Conservation (phyloP, 257 asterid genomes). For the Jacaranda copaia region DNA sequence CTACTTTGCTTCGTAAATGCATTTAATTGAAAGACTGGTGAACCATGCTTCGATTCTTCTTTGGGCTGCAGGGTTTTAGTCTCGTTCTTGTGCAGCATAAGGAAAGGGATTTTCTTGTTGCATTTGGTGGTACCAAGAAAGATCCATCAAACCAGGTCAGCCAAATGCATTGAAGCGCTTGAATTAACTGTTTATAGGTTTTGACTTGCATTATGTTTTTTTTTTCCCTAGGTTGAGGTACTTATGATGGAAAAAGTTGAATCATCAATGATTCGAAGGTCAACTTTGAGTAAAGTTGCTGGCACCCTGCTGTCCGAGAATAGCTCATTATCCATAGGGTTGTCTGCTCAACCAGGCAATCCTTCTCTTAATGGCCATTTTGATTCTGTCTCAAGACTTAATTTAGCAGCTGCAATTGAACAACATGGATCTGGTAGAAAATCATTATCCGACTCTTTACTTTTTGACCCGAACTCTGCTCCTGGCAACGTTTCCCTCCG, state of each 20-base stretch:
- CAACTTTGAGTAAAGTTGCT: slow-evolving; percentile 86
- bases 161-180: slow-evolving; percentile 20
- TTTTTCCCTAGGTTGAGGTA: slow-evolving; percentile 73
- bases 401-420: slow-evolving; percentile 79
- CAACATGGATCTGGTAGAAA: slow-evolving; percentile 95
- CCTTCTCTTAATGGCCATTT: slow-evolving; percentile 55
- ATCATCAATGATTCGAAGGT: slow-evolving; percentile 68
- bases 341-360: slow-evolving; percentile 61
- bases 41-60: slow-evolving; percentile 29
- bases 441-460: slow-evolving; percentile 89
- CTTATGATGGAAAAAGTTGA: slow-evolving; percentile 85
- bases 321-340: slow-evolving; percentile 43
- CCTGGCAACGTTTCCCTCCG: slow-evolving; percentile 86
- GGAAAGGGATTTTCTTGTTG: slow-evolving; percentile 93
- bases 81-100: slow-evolving; percentile 90
- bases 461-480: slow-evolving; percentile 64
- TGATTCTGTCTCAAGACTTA: slow-evolving; percentile 68
- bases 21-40: background rate
- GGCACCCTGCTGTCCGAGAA: slow-evolving; percentile 74
- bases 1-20: slow-evolving; percentile 30
- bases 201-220: slow-evolving; percentile 28
- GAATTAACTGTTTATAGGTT: slow-evolving; percentile 2
- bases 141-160: slow-evolving; percentile 92
- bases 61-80: slow-evolving; percentile 83
- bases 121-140: slow-evolving; percentile 96